These are phyloP conservation scores for Exobasidium cylindrosporum DNA, from an alignment of 1,284 basidiomycete genomes.

Conservation along the genomic window DNA sequence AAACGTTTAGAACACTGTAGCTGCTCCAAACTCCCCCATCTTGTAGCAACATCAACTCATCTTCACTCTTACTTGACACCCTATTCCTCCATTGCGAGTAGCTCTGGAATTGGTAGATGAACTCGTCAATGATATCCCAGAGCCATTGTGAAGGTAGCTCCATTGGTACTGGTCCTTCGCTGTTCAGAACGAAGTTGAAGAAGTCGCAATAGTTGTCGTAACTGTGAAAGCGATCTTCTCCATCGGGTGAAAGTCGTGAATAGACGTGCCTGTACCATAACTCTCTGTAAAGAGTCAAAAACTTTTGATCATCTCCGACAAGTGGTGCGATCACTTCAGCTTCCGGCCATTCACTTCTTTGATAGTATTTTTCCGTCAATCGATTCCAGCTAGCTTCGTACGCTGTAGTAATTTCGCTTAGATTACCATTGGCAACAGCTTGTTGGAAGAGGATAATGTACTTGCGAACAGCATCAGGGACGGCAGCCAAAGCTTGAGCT, in stretches of 20 bases:
- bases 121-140: conserved; percentile 99
- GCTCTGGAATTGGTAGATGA: conserved; percentile 97
- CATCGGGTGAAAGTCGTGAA: conserved; percentile 86
- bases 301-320: conserved; percentile 62
- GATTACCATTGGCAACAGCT: conserved; percentile 47
- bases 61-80: conserved; percentile 78
- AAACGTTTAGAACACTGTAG: conserved; percentile 93
- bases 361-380: conserved; percentile 90
- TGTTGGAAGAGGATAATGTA: conserved; percentile 53
- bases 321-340: conserved; percentile 90
- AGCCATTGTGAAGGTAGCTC: conserved; percentile 96
- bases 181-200: conserved; percentile 88
- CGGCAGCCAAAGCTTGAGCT: conserved; percentile 44
- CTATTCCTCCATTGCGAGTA: conserved; percentile 80
- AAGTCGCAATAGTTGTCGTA: conserved; percentile 99
- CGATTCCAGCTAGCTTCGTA: conserved; percentile 97
- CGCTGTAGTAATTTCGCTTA: conserved; percentile 74
- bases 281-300: conserved; percentile 93
- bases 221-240: conserved; percentile 95
- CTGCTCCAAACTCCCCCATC: conserved; percentile 78
- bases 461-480: conserved; percentile 53
- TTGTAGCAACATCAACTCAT: conserved; percentile 62
- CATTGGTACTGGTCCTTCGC: conserved; percentile 84
- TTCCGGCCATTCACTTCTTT: conserved; percentile 94
- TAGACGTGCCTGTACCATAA: conserved; percentile 89